These are phyloP conservation scores for Penicillium sp. DNA, from an alignment of 2,329 filamentous ascomycete genomes.

Conservation along the genomic window DNA sequence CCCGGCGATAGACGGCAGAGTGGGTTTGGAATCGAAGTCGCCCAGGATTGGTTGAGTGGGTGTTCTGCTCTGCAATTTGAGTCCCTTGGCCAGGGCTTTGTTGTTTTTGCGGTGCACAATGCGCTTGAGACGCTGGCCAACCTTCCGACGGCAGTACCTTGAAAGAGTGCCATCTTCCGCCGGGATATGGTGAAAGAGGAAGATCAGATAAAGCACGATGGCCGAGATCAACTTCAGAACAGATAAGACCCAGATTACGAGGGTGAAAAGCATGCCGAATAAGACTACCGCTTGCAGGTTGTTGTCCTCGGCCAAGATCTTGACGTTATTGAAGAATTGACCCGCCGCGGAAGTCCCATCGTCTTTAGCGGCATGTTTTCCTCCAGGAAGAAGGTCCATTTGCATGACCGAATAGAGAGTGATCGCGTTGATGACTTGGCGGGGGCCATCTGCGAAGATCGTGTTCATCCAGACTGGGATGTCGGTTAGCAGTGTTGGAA, in stretches of 20 bases:
- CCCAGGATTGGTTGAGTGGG: conserved; percentile 38
- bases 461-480: conserved; percentile 77
- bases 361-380: conserved; percentile 46
- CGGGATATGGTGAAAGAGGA: conserved; percentile 90
- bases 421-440: conserved; percentile 84
- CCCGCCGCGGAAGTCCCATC: conserved; percentile 62
- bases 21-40: conserved; percentile 43
- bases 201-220: conserved; percentile 75
- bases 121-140: conserved; percentile 76
- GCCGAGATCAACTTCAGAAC: conserved; percentile 70
- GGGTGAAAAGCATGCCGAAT: conserved; percentile 86
- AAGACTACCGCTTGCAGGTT: conserved; percentile 77
- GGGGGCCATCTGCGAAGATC: conserved; percentile 84
- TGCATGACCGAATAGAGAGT: conserved; percentile 82
- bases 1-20: conserved; percentile 59
- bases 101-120: conserved; percentile 86
- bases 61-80: conserved; percentile 54
- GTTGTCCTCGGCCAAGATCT: conserved; percentile 66
- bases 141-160: conserved; percentile 86
- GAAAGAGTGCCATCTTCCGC: conserved; percentile 72
- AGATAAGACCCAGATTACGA: conserved; percentile 83
- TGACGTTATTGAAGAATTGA: conserved; percentile 80
- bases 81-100: conserved; percentile 78
- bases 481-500: conserved; percentile 20
- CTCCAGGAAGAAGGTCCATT: conserved; percentile 64